Evolutionary conservation across 805 yeast species (phyloP), one percentile per base, ranked within the genome.

Genomic region (Kuraishia cidri): DNA sequence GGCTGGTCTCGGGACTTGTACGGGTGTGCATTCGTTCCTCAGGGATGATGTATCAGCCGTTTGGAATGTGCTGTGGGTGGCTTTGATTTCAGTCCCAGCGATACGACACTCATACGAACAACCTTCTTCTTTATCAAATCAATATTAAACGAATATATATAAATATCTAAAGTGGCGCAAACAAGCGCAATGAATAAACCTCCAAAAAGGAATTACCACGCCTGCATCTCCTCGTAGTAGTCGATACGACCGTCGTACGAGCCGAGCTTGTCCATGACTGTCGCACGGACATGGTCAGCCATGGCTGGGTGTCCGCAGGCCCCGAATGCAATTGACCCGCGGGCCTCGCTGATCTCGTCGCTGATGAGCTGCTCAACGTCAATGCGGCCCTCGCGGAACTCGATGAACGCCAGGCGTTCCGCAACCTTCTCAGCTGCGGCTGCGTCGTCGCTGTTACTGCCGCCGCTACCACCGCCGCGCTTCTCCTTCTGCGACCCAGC

Each of bases 241-340:
- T 56, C 58, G 18, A 56, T 32, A 24, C 43, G 42, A 11, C 42
- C 36, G 4, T 27, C 31, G 12, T 31, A 16, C 2, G 29, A 9
- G 16, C 33, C 31, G 14, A 52, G 36, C 7, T 34, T 36, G 7
- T 39, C 22, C 10, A 45, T 38, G 23, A 56, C 46, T 10, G 46
- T 38, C 2, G 30, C 37, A 40, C 62, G 52, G 5, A 46, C 42
- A 3, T 57, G 64, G 45, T 78, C 87, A 24, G 57, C 65, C 58
- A 69, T 57, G 18, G 54, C 38, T 18, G 63, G 58, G 47, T 68
- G 71, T 16, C 71, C 73, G 56, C 78, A 72, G 4, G 66, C 58
- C 34, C 63, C 66, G 40, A 72, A 50, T 2, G 69, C 75, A 32
- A 64, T 41, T 5, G 69, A 45, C 6, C 41, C 69, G 11, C 40